Evolutionary conservation across 2,329 filamentous ascomycete genomes (phyloP), one percentile per base, ranked within the genome.

Genomic region (Aspergillus texensis): DNA sequence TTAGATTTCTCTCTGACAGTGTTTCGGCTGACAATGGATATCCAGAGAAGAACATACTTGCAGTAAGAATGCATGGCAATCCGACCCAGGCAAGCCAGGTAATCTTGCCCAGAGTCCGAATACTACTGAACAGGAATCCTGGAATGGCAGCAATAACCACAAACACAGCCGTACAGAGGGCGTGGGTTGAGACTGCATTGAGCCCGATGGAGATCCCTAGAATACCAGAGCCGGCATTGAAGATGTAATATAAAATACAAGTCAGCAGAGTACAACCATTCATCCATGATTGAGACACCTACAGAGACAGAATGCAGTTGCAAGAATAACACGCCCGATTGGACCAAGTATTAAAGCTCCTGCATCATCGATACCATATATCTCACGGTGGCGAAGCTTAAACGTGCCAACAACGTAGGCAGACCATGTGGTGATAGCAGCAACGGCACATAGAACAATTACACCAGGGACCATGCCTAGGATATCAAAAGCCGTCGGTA

Each of bases 211-310:
- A 81, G 6, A 78, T 70, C 16, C 80, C 72, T 3, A 81, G 68
- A 64, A 83, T 76, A 10, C 75, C 79, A 19, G 79, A 80, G 43
- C 79, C 81, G 57, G 74, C 67, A 57, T 76, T 78, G 75, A 62
- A 82, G 57, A 69, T 71, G 67, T 48, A 77, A 74, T 67, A 62
- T 65, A 16, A 12, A 5, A 52, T 52, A 6, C 36, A 59, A 21
- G 32, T 34, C 24, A 21, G 26, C 10, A n/a, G n/a, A 2, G 16
- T 14, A 36, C 34, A 6, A 6, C 34, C 14, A 36, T 36, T 36
- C 14, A 36, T 34, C 32, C 32, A 12, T 36, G 14, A 6, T 16
- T 16, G 14, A 36, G 16, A 28, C 6, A 52, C 62, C 39, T 32
- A 63, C 64, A 66, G 30, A 66, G 58, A 41, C 64, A 41, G 10